Base-by-base conservation (phyloP, 805 yeast genomes). In the Candida koratica region DNA sequence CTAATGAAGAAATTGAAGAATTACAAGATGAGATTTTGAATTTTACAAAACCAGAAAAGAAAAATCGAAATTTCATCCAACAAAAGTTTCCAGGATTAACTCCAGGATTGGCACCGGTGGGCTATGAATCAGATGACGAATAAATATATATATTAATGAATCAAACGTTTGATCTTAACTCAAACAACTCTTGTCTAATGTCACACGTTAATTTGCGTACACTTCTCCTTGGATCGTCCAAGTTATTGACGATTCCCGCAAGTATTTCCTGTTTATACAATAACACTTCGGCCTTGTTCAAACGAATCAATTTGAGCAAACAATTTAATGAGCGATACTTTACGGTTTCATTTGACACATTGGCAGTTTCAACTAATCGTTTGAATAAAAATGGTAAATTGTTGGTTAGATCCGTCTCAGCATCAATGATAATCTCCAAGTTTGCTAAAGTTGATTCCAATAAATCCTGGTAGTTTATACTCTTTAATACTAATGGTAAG, bases 21-120 rank as follows among this genome's bases (percentile, higher is more conserved):
- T 49, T 67, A 27, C 54, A 57, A 15, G 49, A 53, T 15, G 60
- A 58, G 18, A 58, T 64, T 15, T 43, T 61, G 33, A 46, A 48
- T 12, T 52, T 56, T 28, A 58, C 59, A 31, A 59, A 48, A 38
- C 24, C 13, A 49, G 54, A 37, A 40, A 54, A 52, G 32, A 35
- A 47, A 40, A 45, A 47, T 13, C 22, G 56, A 54, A 57, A 64
- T 32, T 55, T 60, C 19, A 70, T 68, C 49, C 55, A 71, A 35
- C 55, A 66, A 38, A 58, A 61, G 34, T 60, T 61, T 42, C 73
- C 84, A 26, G 90, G 93, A 17, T 66, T 84, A 37, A 84, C 94
- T 0, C 94, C 93, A 1, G 94, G 94, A 43, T 69, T 84, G 57
- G 94, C 93, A 1, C 93, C 93, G 20, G 88, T 84, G 16, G 89